A percentile compares a stretch with the other conserved stretches of the same genome.
Conservation (phyloP, 768 basidiomycete genomes). For the Lepiota subincarnata region DNA sequence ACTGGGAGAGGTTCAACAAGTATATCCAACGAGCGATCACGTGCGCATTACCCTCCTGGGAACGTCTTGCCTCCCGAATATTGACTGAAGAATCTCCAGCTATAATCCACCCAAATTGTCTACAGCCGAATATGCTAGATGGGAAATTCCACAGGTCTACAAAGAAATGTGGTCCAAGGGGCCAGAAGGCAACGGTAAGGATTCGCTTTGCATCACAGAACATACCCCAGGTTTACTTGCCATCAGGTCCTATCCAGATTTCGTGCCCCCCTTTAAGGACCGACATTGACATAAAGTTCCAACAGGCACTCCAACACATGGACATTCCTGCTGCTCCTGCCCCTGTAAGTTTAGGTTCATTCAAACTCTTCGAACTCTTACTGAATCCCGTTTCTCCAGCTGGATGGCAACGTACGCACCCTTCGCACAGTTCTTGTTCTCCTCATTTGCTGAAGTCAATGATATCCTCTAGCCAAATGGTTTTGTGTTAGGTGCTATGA, state of each 20-base stretch:
- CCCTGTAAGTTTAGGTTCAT: background rate
- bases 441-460: too few species aligned
- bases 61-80: too few species aligned
- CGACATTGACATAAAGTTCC: background rate
- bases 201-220: too few species aligned
- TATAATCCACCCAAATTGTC: background rate
- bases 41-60: too few species aligned
- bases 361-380: too few species aligned
- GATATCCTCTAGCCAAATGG: background rate
- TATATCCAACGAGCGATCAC: conserved; percentile 34
- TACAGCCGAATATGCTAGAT: background rate
- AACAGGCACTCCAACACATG: background rate
- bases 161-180: background rate
- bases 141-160: background rate
- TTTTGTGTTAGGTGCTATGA: conserved; percentile 3
- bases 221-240: too few species aligned
- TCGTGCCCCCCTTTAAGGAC: background rate
- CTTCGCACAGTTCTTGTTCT: too few species aligned
- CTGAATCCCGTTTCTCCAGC: too few species aligned
- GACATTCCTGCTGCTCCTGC: background rate
- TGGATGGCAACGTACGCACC: too few species aligned
- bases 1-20: conserved; percentile 39
- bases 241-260: background rate
- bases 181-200: background rate
- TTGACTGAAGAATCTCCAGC: too few species aligned